phyloP scores from a whole-genome alignment of 345 rosid genomes.

The Ceriops decandra region DNA sequence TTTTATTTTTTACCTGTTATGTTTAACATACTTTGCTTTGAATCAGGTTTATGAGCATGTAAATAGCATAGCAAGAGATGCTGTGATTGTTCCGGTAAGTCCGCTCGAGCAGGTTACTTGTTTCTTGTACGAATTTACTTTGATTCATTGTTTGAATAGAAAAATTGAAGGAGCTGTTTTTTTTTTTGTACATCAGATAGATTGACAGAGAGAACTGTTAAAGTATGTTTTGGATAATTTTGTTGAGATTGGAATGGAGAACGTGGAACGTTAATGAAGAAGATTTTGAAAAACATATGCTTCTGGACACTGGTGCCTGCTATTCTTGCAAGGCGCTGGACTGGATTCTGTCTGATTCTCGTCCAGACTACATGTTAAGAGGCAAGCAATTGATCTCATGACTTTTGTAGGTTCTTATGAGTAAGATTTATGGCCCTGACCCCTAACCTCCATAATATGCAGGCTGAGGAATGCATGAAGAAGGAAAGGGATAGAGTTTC shows the following conservation, averaged over 20 bases:
- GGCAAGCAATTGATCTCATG: constrained; percentile 28
- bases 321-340: constrained; percentile 92
- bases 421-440: not conserved
- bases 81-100: constrained; percentile 65
- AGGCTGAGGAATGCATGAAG: constrained; percentile 47
- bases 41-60: constrained; percentile 58
- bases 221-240: constrained; percentile 74
- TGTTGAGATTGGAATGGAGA: constrained; percentile 84
- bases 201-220: constrained; percentile 66
- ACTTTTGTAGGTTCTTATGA: not conserved
- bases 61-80: constrained; percentile 54
- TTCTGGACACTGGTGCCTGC: constrained; percentile 60
- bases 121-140: not conserved
- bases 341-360: constrained; percentile 77
- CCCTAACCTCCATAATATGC: constrained; percentile 12
- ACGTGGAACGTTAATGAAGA: constrained; percentile 57
- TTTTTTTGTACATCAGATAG: constrained; percentile 41
- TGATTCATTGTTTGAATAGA: not conserved
- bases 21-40: not conserved
- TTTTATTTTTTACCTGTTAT: not conserved
- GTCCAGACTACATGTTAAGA: constrained; percentile 77
- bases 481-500: constrained; percentile 74
- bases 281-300: constrained; percentile 74
- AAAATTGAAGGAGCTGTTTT: not conserved
- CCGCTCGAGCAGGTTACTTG: constrained; percentile 19